Evolutionary conservation across 2,329 filamentous ascomycete genomes (phyloP), one percentile per base, ranked within the genome.

Genomic region (Bipolaris zeicola): DNA sequence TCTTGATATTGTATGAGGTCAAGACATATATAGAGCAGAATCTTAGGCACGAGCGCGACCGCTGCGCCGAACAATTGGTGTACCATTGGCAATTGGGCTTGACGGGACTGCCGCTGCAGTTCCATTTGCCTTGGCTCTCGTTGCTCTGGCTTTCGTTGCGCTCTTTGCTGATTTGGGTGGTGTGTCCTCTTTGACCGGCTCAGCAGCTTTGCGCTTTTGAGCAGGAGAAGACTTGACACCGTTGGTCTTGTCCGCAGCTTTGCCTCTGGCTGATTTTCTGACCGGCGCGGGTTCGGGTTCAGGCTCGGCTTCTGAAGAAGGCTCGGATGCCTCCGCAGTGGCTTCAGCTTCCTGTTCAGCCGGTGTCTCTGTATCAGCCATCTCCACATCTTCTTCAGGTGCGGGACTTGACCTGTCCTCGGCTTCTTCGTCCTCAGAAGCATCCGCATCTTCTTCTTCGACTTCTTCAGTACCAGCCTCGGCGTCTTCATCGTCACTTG

Each of bases 401-500:
- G 60, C 60, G 7, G 61, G 63, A 11, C 57, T 52, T 26, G 60
- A 59, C 14, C 53, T 42, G 2, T 60, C 60, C 8, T 61, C 56
- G 1, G 47, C 58, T 49, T 60, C 63, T 13, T 60, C 64, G n/a
- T 57, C 60, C 6, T 61, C 60, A 8, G 61, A 64, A 24, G 55
- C 61, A 11, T 65, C 62, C 14, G 57, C 59, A 10, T 62, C 57
- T 5, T 60, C 61, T 18, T 61, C 62, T 41, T 64, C 65, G 3
- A 44, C 62, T 24, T 69, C 61, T 34, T 67, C 60, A 24, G 67
- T 76, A 20, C 63, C 67, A 26, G 61, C 70, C 43, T 64, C 64
- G 48, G 67, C 71, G 26, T 76, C 78, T 26, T 78, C 76, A 24
- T 80, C 78, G 41, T 77, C 77, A 50, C 75, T 77, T 34, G 74